A percentile compares a stretch with the other conserved stretches of the same genome.
Evolutionary conservation across 495 filamentous ascomycete species (phyloP).

Genomic region (Podospora sp.): DNA sequence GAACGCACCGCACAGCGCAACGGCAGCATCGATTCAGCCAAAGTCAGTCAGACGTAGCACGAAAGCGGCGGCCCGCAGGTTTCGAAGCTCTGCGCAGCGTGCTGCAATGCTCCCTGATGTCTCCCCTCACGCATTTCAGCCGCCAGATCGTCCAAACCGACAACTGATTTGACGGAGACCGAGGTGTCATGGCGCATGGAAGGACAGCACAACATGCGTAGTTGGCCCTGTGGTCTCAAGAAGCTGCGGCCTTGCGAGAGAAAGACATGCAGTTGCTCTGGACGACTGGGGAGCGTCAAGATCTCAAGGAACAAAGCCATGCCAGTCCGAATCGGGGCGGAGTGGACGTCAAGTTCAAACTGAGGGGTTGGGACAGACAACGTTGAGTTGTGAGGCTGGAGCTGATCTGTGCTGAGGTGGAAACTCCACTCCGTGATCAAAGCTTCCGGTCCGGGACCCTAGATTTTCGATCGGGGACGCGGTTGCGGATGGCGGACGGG

Average conservation of each 20-base stretch:
- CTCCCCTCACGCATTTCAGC: constrained; percentile 25
- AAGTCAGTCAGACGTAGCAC: constrained; percentile 20
- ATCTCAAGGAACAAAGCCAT: not conserved
- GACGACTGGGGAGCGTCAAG: not conserved
- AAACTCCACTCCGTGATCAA: constrained; percentile 5
- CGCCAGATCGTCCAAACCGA: constrained; percentile 26
- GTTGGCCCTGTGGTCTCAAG: not conserved
- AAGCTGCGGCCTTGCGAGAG: not conserved
- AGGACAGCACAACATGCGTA: not conserved
- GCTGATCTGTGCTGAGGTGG: not conserved
- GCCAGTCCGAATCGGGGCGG: not conserved
- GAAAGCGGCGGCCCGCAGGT: constrained; percentile 26
- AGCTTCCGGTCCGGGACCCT: constrained; percentile 1
- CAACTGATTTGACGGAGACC: constrained; percentile 36
- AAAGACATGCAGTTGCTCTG: constrained; percentile 3
- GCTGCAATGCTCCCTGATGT: constrained; percentile 3
- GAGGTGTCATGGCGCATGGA: constrained; percentile 22
- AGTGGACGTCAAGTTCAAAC: not conserved
- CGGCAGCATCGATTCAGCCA: constrained; percentile 26
- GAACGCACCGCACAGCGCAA: no score
- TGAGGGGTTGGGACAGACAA: not conserved
- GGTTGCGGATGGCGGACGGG: not conserved
- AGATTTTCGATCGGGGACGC: not conserved
- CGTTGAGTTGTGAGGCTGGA: not conserved
- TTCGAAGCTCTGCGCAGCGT: constrained; percentile 18